Base-by-base conservation (phyloP, 2,329 filamentous ascomycete genomes). In the Trichoderma polysporum region DNA sequence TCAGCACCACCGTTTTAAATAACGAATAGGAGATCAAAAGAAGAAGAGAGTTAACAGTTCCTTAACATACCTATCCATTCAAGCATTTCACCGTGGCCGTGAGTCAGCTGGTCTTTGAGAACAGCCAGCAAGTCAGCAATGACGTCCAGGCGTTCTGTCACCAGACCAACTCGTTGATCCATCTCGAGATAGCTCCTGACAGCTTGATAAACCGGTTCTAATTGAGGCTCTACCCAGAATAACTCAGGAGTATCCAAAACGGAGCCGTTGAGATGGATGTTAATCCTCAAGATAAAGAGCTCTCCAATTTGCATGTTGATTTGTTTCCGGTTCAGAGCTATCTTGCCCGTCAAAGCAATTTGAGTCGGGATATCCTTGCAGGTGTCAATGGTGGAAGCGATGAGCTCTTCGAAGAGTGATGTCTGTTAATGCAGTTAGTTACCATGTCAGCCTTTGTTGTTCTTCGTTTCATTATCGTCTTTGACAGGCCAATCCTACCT, bases 231-330 rank as follows among this genome's bases (percentile, higher is more conserved):
- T 35, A 94, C 92, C 95, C 95, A 99, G 85, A 99, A 98, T 49
- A 99, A 85, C 80, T 99, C 95, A 0, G 95, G 95, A 10, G 94
- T 97, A 78, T 99, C 95, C 45, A 99, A 89, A 6, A 99, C 94
- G 33, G 92, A 97, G 37, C 95, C 95, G 78, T 98, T 97, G 59
- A 99, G 86, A 80, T 99, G 96, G 75, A 99, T 98, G 78, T 95
- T 97, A 81, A 99, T 98, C 68, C 95, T 89, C 35, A 99, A 83
- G 75, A 99, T 98, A 79, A 99, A 99, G 63, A 99, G 87, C 81
- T 99, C 94, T 77, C 95, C 95, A 69, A 99, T 97, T 80, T 98
- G 94, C 94, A 98, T 98, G 83, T 98, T 98, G 83, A 99, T 97
- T 77, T 98, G 89, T 68, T 89, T 88, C 50, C 94, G 89, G 67